Evolutionary conservation across 1,284 basidiomycete genomes (phyloP).

Genomic region (Boletus nobilissimus): DNA sequence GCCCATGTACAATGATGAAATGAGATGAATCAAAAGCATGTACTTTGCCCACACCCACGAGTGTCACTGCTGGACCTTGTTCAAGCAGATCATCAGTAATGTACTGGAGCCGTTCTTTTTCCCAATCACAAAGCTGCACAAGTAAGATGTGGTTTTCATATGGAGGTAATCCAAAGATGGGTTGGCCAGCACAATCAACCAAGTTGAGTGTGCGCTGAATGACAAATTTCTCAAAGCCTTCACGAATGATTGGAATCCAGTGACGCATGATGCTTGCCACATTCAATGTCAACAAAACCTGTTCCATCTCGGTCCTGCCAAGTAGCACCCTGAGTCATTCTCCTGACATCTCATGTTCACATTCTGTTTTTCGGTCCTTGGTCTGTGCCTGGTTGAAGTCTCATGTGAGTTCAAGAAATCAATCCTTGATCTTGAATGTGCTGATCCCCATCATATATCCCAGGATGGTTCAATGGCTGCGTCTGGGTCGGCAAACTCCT

Average conservation of each 20-base stretch:
- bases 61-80: not conserved
- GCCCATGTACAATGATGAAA: too few species aligned
- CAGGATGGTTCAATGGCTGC: not conserved
- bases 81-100: not conserved
- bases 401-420: not conserved
- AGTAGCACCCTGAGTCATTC: not conserved
- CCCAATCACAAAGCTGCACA: not conserved
- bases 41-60: not conserved
- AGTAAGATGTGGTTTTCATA: not conserved
- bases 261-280: not conserved
- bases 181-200: not conserved
- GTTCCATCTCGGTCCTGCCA: not conserved
- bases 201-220: not conserved
- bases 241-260: not conserved
- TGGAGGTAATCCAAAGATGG: not conserved
- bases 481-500: not conserved
- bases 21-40: too few species aligned
- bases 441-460: not conserved
- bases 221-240: fast-evolving
- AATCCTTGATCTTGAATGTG: fast-evolving
- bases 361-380: slow-evolving; percentile 2
- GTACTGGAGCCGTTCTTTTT: not conserved
- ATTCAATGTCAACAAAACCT: not conserved
- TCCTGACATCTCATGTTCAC: not conserved
- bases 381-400: slow-evolving; percentile 9